Percentiles rank a stretch among this genome's conserved stretches.
Evolutionary conservation across 2,329 filamentous ascomycete species (phyloP).

Genomic region (Blumeriella jaapii): DNA sequence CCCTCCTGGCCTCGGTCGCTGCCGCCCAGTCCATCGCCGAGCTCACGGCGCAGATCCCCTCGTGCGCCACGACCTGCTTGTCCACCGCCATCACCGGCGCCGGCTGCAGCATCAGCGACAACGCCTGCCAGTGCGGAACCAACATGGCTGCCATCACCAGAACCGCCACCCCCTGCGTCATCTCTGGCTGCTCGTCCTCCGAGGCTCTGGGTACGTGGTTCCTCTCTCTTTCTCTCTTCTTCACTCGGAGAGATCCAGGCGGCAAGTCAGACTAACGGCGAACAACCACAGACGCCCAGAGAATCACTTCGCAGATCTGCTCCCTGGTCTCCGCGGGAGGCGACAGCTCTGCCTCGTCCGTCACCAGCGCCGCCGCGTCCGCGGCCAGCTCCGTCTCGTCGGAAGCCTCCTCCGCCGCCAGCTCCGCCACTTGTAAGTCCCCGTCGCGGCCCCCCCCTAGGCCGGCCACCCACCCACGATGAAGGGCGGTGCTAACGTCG

Average conservation of each 20-base stretch:
- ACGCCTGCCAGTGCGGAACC: constrained; percentile 18
- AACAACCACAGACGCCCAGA: constrained; percentile 8
- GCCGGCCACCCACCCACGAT: no score
- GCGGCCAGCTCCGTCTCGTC: constrained; percentile 3
- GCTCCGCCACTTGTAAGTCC: background rate
- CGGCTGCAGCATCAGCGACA: constrained; percentile 16
- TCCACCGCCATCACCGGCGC: constrained; percentile 8
- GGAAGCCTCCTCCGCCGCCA: background rate
- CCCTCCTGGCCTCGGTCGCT: constrained; percentile 10
- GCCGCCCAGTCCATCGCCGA: constrained; percentile 15
- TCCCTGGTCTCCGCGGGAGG: constrained; percentile 1
- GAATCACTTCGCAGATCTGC: constrained; percentile 15
- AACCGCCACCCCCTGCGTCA: constrained; percentile 17
- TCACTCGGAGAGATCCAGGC: background rate
- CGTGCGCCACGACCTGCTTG: constrained; percentile 18
- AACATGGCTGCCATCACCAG: constrained; percentile 12
- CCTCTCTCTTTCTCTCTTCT: background rate
- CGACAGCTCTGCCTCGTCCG: background rate
- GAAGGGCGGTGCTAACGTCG: no score
- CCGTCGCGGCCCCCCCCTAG: no score
- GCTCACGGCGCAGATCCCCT: constrained; percentile 13
- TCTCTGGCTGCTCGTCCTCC: constrained; percentile 10
- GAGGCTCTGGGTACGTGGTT: constrained; percentile 18
- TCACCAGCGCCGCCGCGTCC: background rate
- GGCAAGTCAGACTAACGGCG: constrained; percentile 1